phyloP scores from a whole-genome alignment of 352 stramenopile species.

The Globisporangium solare region DNA sequence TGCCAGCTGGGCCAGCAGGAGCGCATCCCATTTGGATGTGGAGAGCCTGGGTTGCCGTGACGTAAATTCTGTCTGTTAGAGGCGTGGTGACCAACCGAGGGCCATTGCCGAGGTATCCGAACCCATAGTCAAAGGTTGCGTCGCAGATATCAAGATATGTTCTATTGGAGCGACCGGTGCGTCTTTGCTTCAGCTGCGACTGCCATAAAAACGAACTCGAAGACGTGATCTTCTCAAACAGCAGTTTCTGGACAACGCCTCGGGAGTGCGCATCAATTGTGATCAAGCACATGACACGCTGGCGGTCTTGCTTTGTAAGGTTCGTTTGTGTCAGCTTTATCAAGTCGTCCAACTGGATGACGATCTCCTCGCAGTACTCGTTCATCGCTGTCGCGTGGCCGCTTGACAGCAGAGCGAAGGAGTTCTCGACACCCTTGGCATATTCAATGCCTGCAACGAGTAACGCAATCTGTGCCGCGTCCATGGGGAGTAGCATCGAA shows the following conservation, averaged over 20 bases:
- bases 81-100: conserved; percentile 92
- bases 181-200: conserved; percentile 88
- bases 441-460: conserved; percentile 90
- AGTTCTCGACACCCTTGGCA: conserved; percentile 75
- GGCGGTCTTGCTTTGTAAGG: conserved; percentile 84
- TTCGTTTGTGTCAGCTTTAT: conserved; percentile 88
- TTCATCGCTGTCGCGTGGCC: conserved; percentile 81
- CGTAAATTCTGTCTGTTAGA: conserved; percentile 94
- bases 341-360: conserved; percentile 89
- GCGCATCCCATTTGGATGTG: conserved; percentile 95
- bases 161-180: conserved; percentile 34
- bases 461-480: conserved; percentile 90
- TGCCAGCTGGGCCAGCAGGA: conserved; percentile 84
- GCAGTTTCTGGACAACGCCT: conserved; percentile 90
- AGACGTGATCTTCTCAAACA: conserved; percentile 78
- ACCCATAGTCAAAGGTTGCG: conserved; percentile 92
- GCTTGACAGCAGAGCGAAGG: conserved; percentile 60
- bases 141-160: conserved; percentile 88
- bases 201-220: conserved; percentile 90
- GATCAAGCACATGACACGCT: conserved; percentile 93
- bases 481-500: conserved; percentile 47
- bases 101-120: conserved; percentile 95
- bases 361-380: conserved; percentile 80
- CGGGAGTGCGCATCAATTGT: conserved; percentile 92
- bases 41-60: conserved; percentile 92